Conservation (phyloP, 805 yeast species). For the Clavispora asparagi region DNA sequence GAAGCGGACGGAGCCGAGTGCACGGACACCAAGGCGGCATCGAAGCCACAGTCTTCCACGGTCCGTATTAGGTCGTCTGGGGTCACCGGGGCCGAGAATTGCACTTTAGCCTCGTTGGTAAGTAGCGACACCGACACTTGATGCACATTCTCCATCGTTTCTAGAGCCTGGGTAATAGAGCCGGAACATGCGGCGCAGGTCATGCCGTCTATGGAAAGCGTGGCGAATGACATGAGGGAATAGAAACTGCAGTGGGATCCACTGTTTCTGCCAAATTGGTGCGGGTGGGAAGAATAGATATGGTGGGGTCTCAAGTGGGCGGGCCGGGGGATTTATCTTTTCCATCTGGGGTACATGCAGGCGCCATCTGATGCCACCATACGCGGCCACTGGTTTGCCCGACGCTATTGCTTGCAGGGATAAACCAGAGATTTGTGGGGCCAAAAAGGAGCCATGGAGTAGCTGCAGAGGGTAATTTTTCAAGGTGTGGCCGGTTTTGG, state of each 20-base stretch:
- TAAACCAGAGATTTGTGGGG: too few species aligned
- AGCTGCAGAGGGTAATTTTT: too few species aligned
- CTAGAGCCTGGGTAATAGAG: slow-evolving; percentile 18
- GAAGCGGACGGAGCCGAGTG: not conserved
- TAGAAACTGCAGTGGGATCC: too few species aligned
- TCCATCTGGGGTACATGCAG: slow-evolving; percentile 5
- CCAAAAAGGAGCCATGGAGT: too few species aligned
- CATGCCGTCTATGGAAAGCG: slow-evolving; percentile 17
- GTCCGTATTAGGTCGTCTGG: slow-evolving; percentile 3
- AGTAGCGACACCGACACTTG: slow-evolving; percentile 19
- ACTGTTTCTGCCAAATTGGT: not conserved
- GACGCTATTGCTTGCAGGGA: too few species aligned
- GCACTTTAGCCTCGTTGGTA: slow-evolving; percentile 24
- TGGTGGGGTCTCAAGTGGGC: not conserved
- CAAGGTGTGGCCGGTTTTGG: too few species aligned
- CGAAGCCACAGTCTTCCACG: slow-evolving; percentile 15
- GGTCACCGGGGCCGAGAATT: slow-evolving; percentile 1
- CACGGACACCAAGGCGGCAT: slow-evolving; percentile 7
- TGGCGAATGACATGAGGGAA: not conserved
- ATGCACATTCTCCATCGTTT: slow-evolving; percentile 10
- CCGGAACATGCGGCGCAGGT: slow-evolving; percentile 24
- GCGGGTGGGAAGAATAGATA: not conserved
- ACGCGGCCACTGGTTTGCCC: not conserved
- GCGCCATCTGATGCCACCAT: not conserved
- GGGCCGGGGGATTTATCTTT: slow-evolving; percentile 8